These are phyloP conservation scores for Erysimum cheiri DNA, from an alignment of 441 rosid genomes.

Conservation along the genomic window DNA sequence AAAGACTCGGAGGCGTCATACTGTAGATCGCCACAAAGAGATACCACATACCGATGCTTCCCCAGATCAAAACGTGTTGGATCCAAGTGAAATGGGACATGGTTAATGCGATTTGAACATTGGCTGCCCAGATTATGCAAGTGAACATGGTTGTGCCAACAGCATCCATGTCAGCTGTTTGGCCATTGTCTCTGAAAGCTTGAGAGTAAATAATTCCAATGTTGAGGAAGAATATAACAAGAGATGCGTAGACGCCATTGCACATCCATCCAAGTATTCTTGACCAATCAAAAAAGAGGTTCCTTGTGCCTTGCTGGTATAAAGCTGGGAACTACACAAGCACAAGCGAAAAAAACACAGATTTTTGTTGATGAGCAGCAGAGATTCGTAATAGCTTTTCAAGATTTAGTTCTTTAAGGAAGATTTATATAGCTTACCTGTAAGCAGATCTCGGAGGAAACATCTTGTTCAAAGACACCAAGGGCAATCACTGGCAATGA, in stretches of 20 bases:
- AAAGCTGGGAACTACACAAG: conserved; percentile 88
- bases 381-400: conserved; percentile 8
- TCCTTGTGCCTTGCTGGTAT: conserved; percentile 93
- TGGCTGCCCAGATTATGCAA: conserved; percentile 90
- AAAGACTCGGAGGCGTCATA: conserved; percentile 66
- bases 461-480: conserved; percentile 98
- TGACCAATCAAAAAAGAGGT: conserved; percentile 92
- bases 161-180: conserved; percentile 92
- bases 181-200: conserved; percentile 79
- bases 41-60: conserved; percentile 86
- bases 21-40: conserved; percentile 81
- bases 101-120: conserved; percentile 90
- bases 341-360: conserved; percentile 32
- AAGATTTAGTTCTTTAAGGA: conserved; percentile 4
- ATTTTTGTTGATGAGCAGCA: conserved; percentile 17
- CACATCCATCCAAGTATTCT: conserved; percentile 97
- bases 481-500: conserved; percentile 96
- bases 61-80: conserved; percentile 93
- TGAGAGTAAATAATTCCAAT: conserved; percentile 71
- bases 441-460: conserved; percentile 91
- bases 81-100: conserved; percentile 99
- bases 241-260: conserved; percentile 83
- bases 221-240: conserved; percentile 77
- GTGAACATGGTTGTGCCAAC: conserved; percentile 97
- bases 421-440: conserved; percentile 59